Base-by-base conservation (phyloP, 164 flowering plant genomes). In the Nymphaea thermarum region DNA sequence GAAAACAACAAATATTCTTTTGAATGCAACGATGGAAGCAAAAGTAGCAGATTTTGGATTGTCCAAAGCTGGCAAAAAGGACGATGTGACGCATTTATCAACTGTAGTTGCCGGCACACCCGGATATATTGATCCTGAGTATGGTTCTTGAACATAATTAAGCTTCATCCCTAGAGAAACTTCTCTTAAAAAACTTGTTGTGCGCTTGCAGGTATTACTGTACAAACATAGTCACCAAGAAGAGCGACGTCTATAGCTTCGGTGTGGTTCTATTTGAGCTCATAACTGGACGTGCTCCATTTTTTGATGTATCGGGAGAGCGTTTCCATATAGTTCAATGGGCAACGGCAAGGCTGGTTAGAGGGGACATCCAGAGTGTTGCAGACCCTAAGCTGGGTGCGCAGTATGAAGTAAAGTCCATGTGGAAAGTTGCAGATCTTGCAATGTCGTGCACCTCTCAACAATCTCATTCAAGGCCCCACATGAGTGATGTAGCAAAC, bases 231-330 rank as follows among this genome's bases (percentile, higher is more conserved):
- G 59, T 83, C 70, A 81, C 68, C 4, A 78, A 82, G 75, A 85
- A 79, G 66, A 85, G 87, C 42, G 85, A 85, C 66, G 83, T 82
- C 4, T 85, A 71, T 53, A 81, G 89, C 74, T 83, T 83, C 53
- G 86, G 89, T n/a, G 59, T 81, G 15, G 83, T 83, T 55, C 74
- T 83, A 3, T 73, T 86, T 63, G 83, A 81, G 74, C 75, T 84
- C 16, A 75, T 84, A 43, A 78, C 86, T 36, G 73, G 87, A 53
- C 75, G 57, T 5, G 71, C 81, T 2, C 79, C 79, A 4, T 72
- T 79, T 6, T 6, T 63, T 1, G 76, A 59, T 51, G 6, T 4
- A 6, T 44, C 68, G 8, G 51, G 64, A 15, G 60, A 75, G 4
- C 60, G 15, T 41, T 66, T 63, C 4, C 76, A 79, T 70, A 61